phyloP scores from a whole-genome alignment of 495 filamentous ascomycete species.

The Xylaria curta region DNA sequence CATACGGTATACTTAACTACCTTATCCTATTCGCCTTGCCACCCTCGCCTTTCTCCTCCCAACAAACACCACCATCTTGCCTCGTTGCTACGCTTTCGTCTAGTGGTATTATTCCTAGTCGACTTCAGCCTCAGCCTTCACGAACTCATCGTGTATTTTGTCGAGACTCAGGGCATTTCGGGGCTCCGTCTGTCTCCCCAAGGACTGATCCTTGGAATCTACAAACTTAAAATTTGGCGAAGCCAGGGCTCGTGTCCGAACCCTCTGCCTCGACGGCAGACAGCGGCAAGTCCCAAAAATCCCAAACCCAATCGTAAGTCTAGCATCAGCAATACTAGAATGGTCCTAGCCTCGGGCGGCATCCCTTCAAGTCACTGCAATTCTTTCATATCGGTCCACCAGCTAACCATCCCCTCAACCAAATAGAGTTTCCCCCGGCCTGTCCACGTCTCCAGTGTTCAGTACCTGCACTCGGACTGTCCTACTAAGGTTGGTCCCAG shows the following conservation, averaged over 20 bases:
- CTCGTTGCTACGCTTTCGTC: background rate
- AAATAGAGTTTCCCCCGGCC: conserved; percentile 31
- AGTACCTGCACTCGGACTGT: background rate
- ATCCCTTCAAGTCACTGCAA: background rate
- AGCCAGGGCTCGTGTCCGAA: conserved; percentile 5
- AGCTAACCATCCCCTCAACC: conserved; percentile 4
- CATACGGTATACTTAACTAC: background rate
- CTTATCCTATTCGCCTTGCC: background rate
- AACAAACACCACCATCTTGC: background rate
- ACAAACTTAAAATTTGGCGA: conserved; percentile 10
- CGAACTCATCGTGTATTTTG: background rate
- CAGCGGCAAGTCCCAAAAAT: conserved; percentile 28
- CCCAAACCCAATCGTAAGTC: conserved; percentile 35
- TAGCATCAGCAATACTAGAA: conserved; percentile 1
- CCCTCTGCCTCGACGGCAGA: background rate
- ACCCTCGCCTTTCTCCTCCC: background rate
- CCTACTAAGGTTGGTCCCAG: background rate
- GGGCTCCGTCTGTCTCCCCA: background rate
- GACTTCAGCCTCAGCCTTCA: background rate
- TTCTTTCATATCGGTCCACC: conserved; percentile 5
- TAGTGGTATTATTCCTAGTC: background rate
- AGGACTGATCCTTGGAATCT: background rate
- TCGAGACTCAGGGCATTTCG: background rate
- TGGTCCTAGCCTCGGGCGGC: background rate
- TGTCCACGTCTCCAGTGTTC: background rate